Evolutionary conservation across 768 basidiomycete species (phyloP).

Genomic region (Suillus tomentosus): DNA sequence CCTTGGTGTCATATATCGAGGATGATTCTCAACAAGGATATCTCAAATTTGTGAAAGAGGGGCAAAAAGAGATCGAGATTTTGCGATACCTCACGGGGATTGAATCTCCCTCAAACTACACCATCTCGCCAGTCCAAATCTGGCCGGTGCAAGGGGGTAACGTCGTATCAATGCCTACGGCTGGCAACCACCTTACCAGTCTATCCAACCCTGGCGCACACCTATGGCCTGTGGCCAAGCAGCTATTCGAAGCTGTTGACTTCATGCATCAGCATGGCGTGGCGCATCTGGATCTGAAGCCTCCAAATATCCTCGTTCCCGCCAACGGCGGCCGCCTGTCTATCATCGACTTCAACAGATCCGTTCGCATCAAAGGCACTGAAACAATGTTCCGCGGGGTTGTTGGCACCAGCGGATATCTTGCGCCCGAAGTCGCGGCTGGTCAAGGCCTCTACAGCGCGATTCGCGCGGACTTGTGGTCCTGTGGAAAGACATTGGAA

Average conservation of each 20-base stretch:
- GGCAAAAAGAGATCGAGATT: constrained; percentile 11
- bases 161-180: neutral
- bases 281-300: constrained; percentile 23
- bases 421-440: neutral
- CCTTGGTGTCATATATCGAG: constrained; percentile 4
- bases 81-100: constrained; percentile 14
- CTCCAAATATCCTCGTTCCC: constrained; percentile 13
- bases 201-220: neutral
- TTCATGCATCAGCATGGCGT: neutral
- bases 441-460: neutral
- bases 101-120: constrained; percentile 6
- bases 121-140: constrained; percentile 11
- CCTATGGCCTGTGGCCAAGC: neutral
- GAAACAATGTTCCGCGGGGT: neutral
- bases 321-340: neutral
- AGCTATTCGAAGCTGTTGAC: no score
- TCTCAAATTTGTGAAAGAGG: constrained; percentile 16
- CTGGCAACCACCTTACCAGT: neutral
- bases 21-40: constrained; percentile 1
- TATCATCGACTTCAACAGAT: constrained; percentile 13
- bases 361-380: neutral
- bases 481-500: constrained; percentile 5
- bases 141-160: neutral
- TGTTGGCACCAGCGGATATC: constrained; percentile 1
- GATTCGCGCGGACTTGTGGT: neutral